Conservation (phyloP, 2,329 filamentous ascomycete species). For the Alternaria gaisen region DNA sequence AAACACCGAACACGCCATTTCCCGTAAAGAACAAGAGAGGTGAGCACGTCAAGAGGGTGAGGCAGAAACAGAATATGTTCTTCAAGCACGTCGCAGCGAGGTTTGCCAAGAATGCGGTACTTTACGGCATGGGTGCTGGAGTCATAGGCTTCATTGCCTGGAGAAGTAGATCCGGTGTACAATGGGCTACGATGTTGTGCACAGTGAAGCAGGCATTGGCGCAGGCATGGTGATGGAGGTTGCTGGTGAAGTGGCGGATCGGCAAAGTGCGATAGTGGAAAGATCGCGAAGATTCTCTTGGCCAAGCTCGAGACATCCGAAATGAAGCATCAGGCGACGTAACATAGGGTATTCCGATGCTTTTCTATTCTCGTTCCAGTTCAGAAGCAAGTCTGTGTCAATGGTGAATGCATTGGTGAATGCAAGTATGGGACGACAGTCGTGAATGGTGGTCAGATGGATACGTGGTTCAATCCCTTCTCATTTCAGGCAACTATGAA, state of each 20-base stretch:
- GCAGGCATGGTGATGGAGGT: neutral
- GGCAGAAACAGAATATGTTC: slow-evolving; percentile 14
- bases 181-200: neutral
- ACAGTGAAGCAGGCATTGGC: neutral
- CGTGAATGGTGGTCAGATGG: neutral
- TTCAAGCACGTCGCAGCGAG: slow-evolving; percentile 5
- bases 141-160: neutral
- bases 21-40: slow-evolving; percentile 23
- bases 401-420: neutral
- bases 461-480: neutral
- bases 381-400: neutral
- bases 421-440: neutral
- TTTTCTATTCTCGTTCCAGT: neutral
- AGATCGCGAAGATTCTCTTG: slow-evolving; percentile 2
- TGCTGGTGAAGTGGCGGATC: neutral
- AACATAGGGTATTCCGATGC: neutral
- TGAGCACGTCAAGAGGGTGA: slow-evolving; percentile 11
- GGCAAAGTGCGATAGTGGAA: neutral
- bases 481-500: neutral
- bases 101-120: slow-evolving; percentile 5
- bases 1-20: slow-evolving; percentile 27
- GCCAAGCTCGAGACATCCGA: neutral
- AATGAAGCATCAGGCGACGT: neutral
- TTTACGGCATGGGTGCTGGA: neutral
- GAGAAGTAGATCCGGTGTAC: slow-evolving; percentile 1